phyloP scores from a whole-genome alignment of 2,329 filamentous ascomycete genomes.

The Curvularia sp. region DNA sequence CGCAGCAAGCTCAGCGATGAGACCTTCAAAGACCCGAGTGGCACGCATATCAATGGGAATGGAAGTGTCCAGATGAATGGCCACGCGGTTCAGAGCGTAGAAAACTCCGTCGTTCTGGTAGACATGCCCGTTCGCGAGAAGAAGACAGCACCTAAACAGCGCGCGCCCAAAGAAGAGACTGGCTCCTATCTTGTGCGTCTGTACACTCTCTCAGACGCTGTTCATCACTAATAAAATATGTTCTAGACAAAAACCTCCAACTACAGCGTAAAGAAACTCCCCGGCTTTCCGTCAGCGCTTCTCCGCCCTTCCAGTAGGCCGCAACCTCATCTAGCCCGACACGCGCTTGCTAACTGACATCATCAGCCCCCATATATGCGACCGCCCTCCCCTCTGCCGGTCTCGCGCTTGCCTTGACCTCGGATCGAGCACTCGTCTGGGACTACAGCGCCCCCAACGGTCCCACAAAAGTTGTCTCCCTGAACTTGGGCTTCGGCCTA shows the following conservation, averaged over 20 bases:
- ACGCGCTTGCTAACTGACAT: conserved; percentile 27
- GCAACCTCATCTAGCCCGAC: conserved; percentile 21
- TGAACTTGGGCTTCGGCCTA: conserved; percentile 77
- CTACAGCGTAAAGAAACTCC: conserved; percentile 85
- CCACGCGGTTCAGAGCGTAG: conserved; percentile 37
- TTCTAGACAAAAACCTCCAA: conserved; percentile 79
- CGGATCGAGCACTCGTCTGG: conserved; percentile 87
- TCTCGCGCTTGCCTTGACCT: conserved; percentile 81
- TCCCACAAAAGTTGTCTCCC: conserved; percentile 75
- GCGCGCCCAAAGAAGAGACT: conserved; percentile 71
- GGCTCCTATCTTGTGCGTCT: conserved; percentile 68
- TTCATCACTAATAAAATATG: conserved; percentile 15
- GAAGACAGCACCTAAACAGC: conserved; percentile 59
- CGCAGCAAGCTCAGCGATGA: conserved; percentile 57
- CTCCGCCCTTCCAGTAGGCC: conserved; percentile 70
- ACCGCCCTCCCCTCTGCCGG: conserved; percentile 65
- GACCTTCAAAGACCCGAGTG: conserved; percentile 44
- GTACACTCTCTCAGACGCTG: neutral
- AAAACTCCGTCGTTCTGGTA: conserved; percentile 42
- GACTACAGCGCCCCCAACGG: conserved; percentile 73
- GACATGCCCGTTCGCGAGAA: conserved; percentile 54
- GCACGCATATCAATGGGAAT: conserved; percentile 45
- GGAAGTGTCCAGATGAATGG: conserved; percentile 44
- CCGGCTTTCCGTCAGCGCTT: conserved; percentile 79
- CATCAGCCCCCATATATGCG: conserved; percentile 47